Evolutionary conservation across 371 early-diverging fungal species (phyloP), one percentile per base, ranked within the genome.

Genomic region (Dentiscutata heterogama): DNA sequence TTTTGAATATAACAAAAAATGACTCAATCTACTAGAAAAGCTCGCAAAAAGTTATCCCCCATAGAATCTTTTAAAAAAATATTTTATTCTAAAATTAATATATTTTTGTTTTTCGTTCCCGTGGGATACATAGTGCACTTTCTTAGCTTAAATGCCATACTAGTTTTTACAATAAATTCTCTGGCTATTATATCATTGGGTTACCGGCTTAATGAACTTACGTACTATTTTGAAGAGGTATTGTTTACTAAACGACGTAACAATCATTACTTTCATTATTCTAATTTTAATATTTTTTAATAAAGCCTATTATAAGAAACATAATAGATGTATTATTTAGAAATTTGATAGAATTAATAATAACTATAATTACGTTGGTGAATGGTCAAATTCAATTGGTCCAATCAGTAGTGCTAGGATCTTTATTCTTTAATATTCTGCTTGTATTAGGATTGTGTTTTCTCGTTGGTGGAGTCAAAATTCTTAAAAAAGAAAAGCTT

Each of bases 121-220:
- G 85, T 96, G 2, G 97, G 96, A 31, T 91, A 94, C 60, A 83
- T 91, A 0, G 87, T 94, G 29, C 88, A 88, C 73, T 93, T 22
- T 85, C 90, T 14, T 95, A 94, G 92, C 35, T 35, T 5, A 2
- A 85, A 89, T 6, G 89, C 91, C 8, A 90, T 92, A 7, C 84
- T 91, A 1, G 87, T 91, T 2, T 97, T 97, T 83, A 81, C 91
- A 18, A 86, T 96, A 81, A 98, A 98, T 87, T 96, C 96, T 71
- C 87, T 96, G 46, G 97, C 97, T n/a, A 95, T 98, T 71, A 84
- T 98, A 27, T 96, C 97, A 7, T 85, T n/a, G n/a, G n/a, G n/a
- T n/a, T n/a, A n/a, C n/a, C 97, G 50, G 97, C 97, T n/a, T n/a
- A n/a, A n/a, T n/a, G n/a, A n/a, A n/a, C n/a, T n/a, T n/a, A n/a